Evolutionary conservation across 495 filamentous ascomycete species (phyloP).

Genomic region (Margaritispora aquatica): DNA sequence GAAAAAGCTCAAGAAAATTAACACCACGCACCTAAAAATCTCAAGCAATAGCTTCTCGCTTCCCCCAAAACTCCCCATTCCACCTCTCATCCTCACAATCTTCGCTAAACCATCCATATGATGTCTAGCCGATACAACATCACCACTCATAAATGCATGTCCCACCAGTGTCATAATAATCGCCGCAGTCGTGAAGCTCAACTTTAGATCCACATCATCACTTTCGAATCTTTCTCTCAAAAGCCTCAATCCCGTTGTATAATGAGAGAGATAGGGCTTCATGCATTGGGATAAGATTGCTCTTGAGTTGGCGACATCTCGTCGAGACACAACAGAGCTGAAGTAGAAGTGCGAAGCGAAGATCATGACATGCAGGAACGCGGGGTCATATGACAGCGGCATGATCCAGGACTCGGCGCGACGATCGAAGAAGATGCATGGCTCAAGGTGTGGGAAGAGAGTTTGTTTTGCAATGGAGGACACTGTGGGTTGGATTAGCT

Average conservation of each 20-base stretch:
- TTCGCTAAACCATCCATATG: conserved; percentile 34
- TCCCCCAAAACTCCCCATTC: conserved; percentile 20
- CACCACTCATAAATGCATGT: conserved; percentile 27
- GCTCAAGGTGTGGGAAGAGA: conserved; percentile 31
- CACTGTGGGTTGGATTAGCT: conserved; percentile 23
- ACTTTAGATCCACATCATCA: conserved; percentile 11
- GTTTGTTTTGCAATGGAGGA: conserved; percentile 32
- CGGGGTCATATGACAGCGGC: conserved; percentile 28
- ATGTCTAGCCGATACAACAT: conserved; percentile 26
- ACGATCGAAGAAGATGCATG: conserved; percentile 30
- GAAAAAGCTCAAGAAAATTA: background rate
- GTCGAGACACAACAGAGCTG: background rate
- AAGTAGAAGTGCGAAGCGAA: conserved; percentile 29
- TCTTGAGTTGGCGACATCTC: background rate
- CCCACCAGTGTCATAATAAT: conserved; percentile 27
- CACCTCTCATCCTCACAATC: conserved; percentile 33
- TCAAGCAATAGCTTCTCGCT: conserved; percentile 28
- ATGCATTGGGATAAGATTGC: background rate
- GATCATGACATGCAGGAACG: conserved; percentile 35
- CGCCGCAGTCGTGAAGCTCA: conserved; percentile 28
- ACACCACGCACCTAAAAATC: conserved; percentile 22
- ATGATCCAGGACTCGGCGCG: conserved; percentile 27
- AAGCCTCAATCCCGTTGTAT: conserved; percentile 27
- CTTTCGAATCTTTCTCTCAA: conserved; percentile 28
- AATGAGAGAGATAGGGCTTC: conserved; percentile 17